phyloP scores from a whole-genome alignment of 495 filamentous ascomycete genomes.

The Penicillium bialowiezense region DNA sequence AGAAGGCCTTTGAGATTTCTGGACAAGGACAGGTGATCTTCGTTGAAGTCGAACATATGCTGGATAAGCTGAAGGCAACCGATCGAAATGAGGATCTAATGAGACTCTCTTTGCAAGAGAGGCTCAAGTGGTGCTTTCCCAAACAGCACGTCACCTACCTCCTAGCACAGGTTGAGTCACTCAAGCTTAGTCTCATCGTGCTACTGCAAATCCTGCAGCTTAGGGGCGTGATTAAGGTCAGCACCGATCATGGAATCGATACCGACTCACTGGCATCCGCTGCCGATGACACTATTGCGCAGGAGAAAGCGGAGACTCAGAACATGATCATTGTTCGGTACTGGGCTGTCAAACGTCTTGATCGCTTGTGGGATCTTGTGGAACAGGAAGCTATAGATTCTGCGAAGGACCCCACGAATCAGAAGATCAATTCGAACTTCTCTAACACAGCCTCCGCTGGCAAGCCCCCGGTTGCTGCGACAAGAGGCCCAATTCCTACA shows the following conservation, averaged over 20 bases:
- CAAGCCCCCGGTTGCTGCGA: constrained; percentile 11
- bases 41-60: constrained; percentile 44
- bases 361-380: constrained; percentile 37
- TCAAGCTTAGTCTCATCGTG: constrained; percentile 44
- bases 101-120: constrained; percentile 33
- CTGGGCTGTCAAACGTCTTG: constrained; percentile 41
- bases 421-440: constrained; percentile 23
- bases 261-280: neutral
- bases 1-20: constrained; percentile 41
- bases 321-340: constrained; percentile 49
- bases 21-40: constrained; percentile 40
- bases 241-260: neutral
- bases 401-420: constrained; percentile 23
- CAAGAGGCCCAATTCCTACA: constrained; percentile 20
- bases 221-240: constrained; percentile 23
- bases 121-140: constrained; percentile 44
- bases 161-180: constrained; percentile 42
- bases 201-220: constrained; percentile 42
- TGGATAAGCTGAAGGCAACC: constrained; percentile 35
- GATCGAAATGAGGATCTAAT: constrained; percentile 30
- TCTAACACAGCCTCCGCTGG: constrained; percentile 11
- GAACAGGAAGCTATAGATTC: constrained; percentile 35
- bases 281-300: constrained; percentile 32
- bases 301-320: constrained; percentile 44
- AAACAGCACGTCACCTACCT: constrained; percentile 45